Evolutionary conservation across 2,329 filamentous ascomycete species (phyloP).

Genomic region (Helminthosporium solani): DNA sequence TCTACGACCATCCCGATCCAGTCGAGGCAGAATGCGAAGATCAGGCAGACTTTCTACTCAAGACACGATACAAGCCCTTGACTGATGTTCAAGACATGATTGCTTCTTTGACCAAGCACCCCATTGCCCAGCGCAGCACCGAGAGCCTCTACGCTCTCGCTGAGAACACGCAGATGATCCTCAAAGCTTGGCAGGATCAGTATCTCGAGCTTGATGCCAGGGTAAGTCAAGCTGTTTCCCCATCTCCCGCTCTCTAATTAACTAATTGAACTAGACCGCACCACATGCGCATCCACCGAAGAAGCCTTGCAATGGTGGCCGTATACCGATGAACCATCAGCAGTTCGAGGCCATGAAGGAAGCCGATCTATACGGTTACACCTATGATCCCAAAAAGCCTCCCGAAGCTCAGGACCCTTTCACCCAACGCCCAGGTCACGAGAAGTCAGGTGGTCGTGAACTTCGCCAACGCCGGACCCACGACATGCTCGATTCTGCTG

Average conservation of each 20-base stretch:
- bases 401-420: conserved; percentile 59
- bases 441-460: conserved; percentile 48
- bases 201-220: conserved; percentile 56
- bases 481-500: conserved; percentile 41
- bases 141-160: conserved; percentile 59
- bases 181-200: conserved; percentile 60
- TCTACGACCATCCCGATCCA: conserved; percentile 29
- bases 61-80: conserved; percentile 45
- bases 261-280: conserved; percentile 46
- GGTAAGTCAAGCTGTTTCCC: conserved; percentile 22
- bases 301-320: conserved; percentile 52
- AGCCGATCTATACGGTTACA: conserved; percentile 61
- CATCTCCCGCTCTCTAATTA: background rate
- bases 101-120: conserved; percentile 45
- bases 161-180: conserved; percentile 53
- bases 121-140: conserved; percentile 46
- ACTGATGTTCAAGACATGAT: conserved; percentile 46
- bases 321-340: conserved; percentile 47
- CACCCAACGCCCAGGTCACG: conserved; percentile 50
- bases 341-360: conserved; percentile 62
- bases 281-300: conserved; percentile 53
- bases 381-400: conserved; percentile 54
- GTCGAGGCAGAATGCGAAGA: conserved; percentile 40
- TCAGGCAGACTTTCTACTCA: conserved; percentile 45
- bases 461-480: conserved; percentile 48